phyloP scores from a whole-genome alignment of 306 rosid genomes.

The Neltuma alba region DNA sequence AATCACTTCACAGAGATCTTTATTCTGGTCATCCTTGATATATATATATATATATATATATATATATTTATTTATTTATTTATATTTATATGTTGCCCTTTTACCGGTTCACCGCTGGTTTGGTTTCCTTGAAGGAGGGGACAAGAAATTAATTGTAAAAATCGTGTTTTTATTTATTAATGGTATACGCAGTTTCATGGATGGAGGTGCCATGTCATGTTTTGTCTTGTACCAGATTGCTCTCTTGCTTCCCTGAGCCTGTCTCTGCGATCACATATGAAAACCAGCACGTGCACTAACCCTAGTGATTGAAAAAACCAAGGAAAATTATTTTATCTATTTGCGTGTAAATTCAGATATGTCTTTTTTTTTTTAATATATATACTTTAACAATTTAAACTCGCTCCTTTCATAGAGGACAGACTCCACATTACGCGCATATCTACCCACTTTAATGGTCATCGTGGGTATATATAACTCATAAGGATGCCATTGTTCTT shows the following conservation, averaged over 20 bases:
- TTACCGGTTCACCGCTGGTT: too few relatives aligned
- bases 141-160: not conserved
- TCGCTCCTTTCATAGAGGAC: too few relatives aligned
- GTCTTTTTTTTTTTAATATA: too few relatives aligned
- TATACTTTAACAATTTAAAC: too few relatives aligned
- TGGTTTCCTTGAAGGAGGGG: not conserved
- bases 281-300: not conserved
- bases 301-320: not conserved
- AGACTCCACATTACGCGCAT: too few relatives aligned
- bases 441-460: too few relatives aligned
- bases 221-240: constrained; percentile 6
- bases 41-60: too few relatives aligned
- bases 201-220: not conserved
- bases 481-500: too few relatives aligned
- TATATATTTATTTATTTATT: too few relatives aligned
- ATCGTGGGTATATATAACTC: too few relatives aligned
- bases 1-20: not conserved
- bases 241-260: not conserved
- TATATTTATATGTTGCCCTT: too few relatives aligned
- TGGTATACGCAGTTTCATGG: not conserved
- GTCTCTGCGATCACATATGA: not conserved
- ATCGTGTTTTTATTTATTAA: not conserved
- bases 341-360: not conserved
- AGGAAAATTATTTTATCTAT: not conserved
- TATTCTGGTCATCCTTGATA: not conserved